Percentiles rank a stretch among this genome's conserved stretches.
Evolutionary conservation across 768 basidiomycete species (phyloP).

Genomic region (Trametes meyenii): DNA sequence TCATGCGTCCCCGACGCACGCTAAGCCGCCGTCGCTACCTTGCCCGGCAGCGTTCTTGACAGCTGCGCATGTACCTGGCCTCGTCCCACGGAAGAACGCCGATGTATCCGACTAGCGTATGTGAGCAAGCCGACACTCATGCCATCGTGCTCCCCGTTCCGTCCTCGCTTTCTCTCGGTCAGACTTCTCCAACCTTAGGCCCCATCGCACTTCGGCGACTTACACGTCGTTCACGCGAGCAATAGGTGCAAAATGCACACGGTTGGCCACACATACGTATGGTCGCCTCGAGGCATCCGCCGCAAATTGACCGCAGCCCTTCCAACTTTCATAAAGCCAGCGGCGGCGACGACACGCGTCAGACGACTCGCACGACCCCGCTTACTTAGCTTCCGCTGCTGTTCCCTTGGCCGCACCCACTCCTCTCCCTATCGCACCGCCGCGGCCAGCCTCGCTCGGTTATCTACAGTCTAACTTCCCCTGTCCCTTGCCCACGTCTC

Average conservation of each 20-base stretch:
- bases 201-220: constrained; percentile 36
- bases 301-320: too few relatives aligned
- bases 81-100: neutral
- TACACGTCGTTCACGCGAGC: neutral
- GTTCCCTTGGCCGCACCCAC: neutral
- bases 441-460: neutral
- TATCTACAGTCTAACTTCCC: neutral
- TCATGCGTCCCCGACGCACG: neutral
- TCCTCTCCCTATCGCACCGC: neutral
- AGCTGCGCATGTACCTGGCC: neutral
- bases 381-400: neutral
- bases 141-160: neutral
- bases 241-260: neutral
- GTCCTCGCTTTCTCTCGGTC: neutral
- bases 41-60: neutral
- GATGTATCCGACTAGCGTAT: neutral
- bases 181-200: neutral
- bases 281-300: neutral
- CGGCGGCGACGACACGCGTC: too few relatives aligned
- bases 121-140: neutral
- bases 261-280: neutral
- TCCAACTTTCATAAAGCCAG: too few relatives aligned
- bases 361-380: too few relatives aligned
- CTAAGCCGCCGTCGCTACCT: neutral
- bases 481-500: neutral